Conservation (phyloP, 169 alveolate genomes). For the Sarcocystis neurona region DNA sequence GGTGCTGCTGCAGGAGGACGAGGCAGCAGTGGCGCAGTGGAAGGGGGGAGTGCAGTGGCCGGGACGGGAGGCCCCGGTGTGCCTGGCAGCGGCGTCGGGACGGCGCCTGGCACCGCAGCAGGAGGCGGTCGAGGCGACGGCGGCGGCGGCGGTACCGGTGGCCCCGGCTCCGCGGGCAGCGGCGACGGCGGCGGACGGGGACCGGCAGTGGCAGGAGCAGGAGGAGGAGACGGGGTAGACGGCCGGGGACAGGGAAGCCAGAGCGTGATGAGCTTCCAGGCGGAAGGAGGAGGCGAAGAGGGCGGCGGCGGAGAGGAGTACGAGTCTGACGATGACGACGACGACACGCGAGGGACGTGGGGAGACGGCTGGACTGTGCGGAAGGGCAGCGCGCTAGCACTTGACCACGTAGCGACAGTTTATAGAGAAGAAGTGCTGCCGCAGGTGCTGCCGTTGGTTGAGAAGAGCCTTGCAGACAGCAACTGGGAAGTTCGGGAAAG, state of each 20-base stretch:
- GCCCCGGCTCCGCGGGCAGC: background rate
- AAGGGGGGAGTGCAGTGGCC: background rate
- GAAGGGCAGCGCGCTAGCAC: slow-evolving; percentile 84
- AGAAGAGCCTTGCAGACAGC: slow-evolving; percentile 65
- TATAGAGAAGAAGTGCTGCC: slow-evolving; percentile 77
- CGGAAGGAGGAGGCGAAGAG: too few relatives aligned
- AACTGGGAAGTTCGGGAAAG: slow-evolving; percentile 87
- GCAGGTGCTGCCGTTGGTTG: slow-evolving; percentile 79
- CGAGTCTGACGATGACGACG: slow-evolving; percentile 70
- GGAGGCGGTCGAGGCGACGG: too few relatives aligned
- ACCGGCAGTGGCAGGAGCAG: slow-evolving; percentile 27
- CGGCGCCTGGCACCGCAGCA: background rate
- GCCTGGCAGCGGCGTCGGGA: background rate
- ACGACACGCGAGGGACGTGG: slow-evolving; percentile 68
- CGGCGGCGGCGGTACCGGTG: background rate
- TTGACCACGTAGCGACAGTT: slow-evolving; percentile 77
- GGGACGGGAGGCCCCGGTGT: background rate
- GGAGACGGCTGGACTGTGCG: slow-evolving; percentile 87
- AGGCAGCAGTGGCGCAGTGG: background rate
- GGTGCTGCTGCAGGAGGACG: background rate
- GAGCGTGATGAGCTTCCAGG: too few relatives aligned
- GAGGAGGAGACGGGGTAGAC: slow-evolving; percentile 44
- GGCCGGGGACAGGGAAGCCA: too few relatives aligned
- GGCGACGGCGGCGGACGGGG: too few relatives aligned
- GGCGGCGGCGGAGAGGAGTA: slow-evolving; percentile 45